Evolutionary conservation across 1,139 yeast genomes (phyloP).

Genomic region (Zygosaccharomyces sapae): DNA sequence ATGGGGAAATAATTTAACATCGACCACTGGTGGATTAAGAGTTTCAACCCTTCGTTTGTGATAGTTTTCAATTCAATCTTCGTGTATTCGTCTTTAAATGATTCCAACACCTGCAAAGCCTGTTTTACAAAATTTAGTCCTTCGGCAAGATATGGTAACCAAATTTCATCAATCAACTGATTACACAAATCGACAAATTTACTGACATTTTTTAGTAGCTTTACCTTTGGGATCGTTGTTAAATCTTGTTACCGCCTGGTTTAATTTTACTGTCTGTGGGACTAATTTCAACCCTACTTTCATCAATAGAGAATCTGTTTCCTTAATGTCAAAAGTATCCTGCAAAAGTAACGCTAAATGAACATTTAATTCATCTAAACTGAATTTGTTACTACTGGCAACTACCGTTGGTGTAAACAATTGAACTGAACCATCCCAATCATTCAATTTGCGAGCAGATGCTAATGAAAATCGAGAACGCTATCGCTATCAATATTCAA

Average conservation of each 20-base stretch:
- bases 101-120: constrained; percentile 4
- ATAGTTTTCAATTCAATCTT: constrained; percentile 7
- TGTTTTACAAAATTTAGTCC: constrained; percentile 6
- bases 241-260: constrained; percentile 9
- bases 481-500: constrained; percentile 19
- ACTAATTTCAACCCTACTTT: constrained; percentile 7
- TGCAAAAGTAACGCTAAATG: constrained; percentile 10
- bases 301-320: constrained; percentile 2
- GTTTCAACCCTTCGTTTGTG: background rate
- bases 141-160: constrained; percentile 10
- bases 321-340: constrained; percentile 1
- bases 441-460: constrained; percentile 9
- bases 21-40: constrained; percentile 10
- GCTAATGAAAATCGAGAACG: constrained; percentile 20
- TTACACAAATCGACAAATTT: constrained; percentile 10
- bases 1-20: constrained; percentile 15
- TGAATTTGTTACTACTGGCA: constrained; percentile 10
- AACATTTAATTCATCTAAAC: constrained; percentile 12
- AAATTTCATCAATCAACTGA: constrained; percentile 7
- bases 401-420: constrained; percentile 13
- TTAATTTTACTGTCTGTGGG: constrained; percentile 11
- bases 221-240: constrained; percentile 3
- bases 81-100: constrained; percentile 8
- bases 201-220: constrained; percentile 2
- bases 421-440: constrained; percentile 7